Conservation (phyloP, 805 yeast species). For the Pichia nanzhaoensis region DNA sequence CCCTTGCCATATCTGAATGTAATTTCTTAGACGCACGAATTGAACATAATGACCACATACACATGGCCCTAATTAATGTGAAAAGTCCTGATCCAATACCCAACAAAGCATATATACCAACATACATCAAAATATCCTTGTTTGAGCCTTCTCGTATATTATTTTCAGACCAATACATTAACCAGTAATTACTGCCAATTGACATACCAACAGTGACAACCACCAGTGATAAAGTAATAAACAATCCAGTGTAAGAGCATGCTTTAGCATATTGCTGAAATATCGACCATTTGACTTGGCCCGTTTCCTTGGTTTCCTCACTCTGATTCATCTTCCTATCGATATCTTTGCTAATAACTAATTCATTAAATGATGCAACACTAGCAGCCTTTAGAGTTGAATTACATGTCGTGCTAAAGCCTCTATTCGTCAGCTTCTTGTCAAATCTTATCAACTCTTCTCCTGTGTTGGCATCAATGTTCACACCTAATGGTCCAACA, state of each 20-base stretch:
- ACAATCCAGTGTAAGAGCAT: constrained; percentile 47
- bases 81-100: constrained; percentile 48
- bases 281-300: constrained; percentile 49
- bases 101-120: constrained; percentile 47
- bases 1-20: constrained; percentile 49
- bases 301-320: constrained; percentile 49
- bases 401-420: constrained; percentile 11
- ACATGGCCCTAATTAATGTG: constrained; percentile 38
- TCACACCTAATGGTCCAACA: constrained; percentile 12
- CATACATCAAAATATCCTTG: constrained; percentile 37
- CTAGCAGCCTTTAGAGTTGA: constrained; percentile 52
- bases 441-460: constrained; percentile 15
- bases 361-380: constrained; percentile 49
- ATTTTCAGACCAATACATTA: constrained; percentile 62
- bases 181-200: constrained; percentile 51
- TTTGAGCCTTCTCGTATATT: constrained; percentile 40
- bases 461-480: constrained; percentile 14
- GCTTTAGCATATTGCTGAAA: constrained; percentile 53
- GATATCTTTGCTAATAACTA: constrained; percentile 23
- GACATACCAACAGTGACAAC: constrained; percentile 24
- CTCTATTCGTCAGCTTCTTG: constrained; percentile 12
- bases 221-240: constrained; percentile 32
- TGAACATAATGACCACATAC: constrained; percentile 45
- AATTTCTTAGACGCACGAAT: constrained; percentile 48
- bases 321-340: constrained; percentile 38